Evolutionary conservation across 805 yeast species (phyloP).

Genomic region (Ogataea corticis): DNA sequence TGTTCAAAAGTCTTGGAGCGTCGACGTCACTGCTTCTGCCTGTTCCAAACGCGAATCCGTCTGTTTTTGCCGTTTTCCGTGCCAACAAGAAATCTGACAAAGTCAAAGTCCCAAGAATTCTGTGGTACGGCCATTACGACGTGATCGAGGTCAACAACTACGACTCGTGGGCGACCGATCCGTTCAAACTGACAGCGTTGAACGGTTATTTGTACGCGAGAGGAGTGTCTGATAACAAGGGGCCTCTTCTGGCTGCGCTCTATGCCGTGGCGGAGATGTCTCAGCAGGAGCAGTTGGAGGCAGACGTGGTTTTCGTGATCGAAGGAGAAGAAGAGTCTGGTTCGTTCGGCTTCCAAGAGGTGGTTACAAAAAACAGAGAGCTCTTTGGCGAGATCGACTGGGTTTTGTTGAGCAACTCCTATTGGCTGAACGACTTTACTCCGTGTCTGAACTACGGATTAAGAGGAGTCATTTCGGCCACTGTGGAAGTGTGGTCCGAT

Average conservation of each 20-base stretch:
- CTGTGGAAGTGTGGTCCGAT: conserved; percentile 69
- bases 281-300: conserved; percentile 49
- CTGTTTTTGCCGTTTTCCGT: conserved; percentile 73
- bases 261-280: conserved; percentile 79
- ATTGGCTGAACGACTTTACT: conserved; percentile 86
- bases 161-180: conserved; percentile 70
- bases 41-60: conserved; percentile 78
- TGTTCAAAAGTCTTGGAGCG: conserved; percentile 72
- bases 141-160: conserved; percentile 76
- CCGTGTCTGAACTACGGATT: conserved; percentile 95
- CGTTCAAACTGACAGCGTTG: conserved; percentile 70
- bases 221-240: conserved; percentile 94
- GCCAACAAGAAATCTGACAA: conserved; percentile 37
- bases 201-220: conserved; percentile 89
- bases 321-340: conserved; percentile 98
- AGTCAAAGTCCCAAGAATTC: conserved; percentile 42
- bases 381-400: conserved; percentile 80
- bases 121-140: conserved; percentile 97
- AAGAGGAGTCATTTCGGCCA: conserved; percentile 84
- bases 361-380: conserved; percentile 50
- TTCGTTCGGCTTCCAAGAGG: conserved; percentile 76
- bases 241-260: conserved; percentile 85
- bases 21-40: conserved; percentile 66
- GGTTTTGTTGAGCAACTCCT: conserved; percentile 86
- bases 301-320: conserved; percentile 78